Conservation (phyloP, 2,329 filamentous ascomycete species). For the Phyllosticta capitalensis region DNA sequence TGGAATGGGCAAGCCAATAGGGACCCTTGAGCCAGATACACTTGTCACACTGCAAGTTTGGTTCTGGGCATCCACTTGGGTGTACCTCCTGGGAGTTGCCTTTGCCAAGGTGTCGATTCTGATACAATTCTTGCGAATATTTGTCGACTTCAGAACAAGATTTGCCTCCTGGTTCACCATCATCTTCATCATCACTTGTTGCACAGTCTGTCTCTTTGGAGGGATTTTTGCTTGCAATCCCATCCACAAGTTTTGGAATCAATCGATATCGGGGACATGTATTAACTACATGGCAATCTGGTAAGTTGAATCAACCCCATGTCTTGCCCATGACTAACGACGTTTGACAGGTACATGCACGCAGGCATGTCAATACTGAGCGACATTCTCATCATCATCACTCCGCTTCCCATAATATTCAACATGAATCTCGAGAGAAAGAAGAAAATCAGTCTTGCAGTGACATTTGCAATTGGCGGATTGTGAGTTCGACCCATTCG, state of each 20-base stretch:
- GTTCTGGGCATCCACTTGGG: conserved; percentile 7
- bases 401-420: conserved; percentile 13
- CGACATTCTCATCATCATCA: conserved; percentile 4
- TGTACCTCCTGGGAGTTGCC: conserved; percentile 1
- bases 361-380: conserved; percentile 3
- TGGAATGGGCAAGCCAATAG: conserved; percentile 1
- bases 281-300: conserved; percentile 5
- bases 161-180: conserved; percentile 1
- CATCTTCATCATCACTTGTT: conserved; percentile 4
- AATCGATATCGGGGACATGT: not conserved
- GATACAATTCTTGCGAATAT: conserved; percentile 6
- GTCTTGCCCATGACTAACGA: not conserved
- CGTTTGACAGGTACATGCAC: conserved; percentile 1
- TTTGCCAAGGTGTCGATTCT: conserved; percentile 6
- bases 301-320: not conserved
- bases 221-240: conserved; percentile 6
- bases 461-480: conserved; percentile 24
- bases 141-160: not conserved
- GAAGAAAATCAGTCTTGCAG: conserved; percentile 20
- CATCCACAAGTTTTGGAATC: conserved; percentile 5
- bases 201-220: conserved; percentile 4
- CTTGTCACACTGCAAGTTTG: not conserved
- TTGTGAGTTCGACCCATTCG: conserved; percentile 18
- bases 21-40: not conserved
- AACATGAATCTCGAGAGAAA: conserved; percentile 16